A percentile compares a stretch with the other conserved stretches of the same genome.
These are phyloP conservation scores for Thermomucor indicae-seudaticae DNA, from an alignment of 371 early-diverging fungal species.

Conservation along the genomic window DNA sequence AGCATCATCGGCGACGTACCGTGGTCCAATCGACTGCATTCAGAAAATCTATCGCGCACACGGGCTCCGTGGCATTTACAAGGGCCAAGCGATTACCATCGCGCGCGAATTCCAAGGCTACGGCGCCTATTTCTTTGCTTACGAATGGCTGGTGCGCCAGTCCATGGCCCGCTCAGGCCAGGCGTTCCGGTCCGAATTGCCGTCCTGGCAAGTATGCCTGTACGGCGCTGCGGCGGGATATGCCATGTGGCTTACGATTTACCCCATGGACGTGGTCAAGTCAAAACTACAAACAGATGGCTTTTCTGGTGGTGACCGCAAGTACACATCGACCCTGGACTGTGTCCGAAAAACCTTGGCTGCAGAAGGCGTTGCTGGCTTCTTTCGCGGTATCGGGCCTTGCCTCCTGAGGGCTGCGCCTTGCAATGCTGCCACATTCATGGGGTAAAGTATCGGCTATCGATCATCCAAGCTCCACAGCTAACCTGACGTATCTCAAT, in stretches of 20 bases:
- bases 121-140: conserved; percentile 78
- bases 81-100: conserved; percentile 77
- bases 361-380: conserved; percentile 68
- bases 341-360: conserved; percentile 64
- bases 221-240: conserved; percentile 77
- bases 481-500: neutral
- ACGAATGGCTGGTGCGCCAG: conserved; percentile 71
- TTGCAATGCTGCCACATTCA: conserved; percentile 82
- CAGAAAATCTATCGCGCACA: conserved; percentile 65
- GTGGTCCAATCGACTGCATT: conserved; percentile 72
- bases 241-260: conserved; percentile 77
- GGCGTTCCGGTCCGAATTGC: conserved; percentile 51
- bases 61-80: conserved; percentile 76
- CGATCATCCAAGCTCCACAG: neutral
- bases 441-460: conserved; percentile 36
- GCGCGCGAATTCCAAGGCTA: conserved; percentile 79
- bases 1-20: conserved; percentile 46
- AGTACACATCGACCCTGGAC: conserved; percentile 60
- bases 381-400: conserved; percentile 85
- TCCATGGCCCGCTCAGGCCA: conserved; percentile 49
- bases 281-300: conserved; percentile 79
- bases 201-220: conserved; percentile 61
- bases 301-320: conserved; percentile 49
- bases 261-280: conserved; percentile 78
- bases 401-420: conserved; percentile 88